Conservation (phyloP, 139 green algal species). For the Chlamydomonas schloesseri region DNA sequence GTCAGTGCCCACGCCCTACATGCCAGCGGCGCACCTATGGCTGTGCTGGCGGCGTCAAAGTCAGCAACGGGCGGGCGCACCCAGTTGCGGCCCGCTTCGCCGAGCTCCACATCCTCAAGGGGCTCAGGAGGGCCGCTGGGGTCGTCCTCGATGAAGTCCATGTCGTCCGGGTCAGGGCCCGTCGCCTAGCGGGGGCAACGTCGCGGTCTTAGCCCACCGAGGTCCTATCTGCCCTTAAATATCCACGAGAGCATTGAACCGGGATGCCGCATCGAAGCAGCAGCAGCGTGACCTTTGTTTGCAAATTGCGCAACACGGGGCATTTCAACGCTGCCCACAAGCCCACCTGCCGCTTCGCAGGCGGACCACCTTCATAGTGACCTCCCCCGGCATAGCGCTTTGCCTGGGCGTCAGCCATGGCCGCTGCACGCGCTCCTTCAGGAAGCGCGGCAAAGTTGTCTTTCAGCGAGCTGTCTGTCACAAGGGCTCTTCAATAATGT, state of each 20-base stretch:
- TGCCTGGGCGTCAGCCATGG: neutral
- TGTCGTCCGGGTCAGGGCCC: neutral
- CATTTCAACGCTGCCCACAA: no score
- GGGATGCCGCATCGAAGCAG: no score
- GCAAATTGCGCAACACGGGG: no score
- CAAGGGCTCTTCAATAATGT: no score
- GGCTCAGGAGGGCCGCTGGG: constrained; percentile 46
- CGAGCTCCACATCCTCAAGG: constrained; percentile 68
- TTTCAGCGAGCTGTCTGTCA: no score
- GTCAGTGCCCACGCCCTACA: no score
- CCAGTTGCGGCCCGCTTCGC: constrained; percentile 88
- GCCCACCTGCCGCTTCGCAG: constrained; percentile 4
- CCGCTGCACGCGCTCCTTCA: no score
- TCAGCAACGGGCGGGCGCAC: constrained; percentile 60
- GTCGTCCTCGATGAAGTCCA: constrained; percentile 37
- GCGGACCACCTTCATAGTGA: neutral
- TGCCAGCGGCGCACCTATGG: constrained; percentile 68
- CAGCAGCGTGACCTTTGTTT: no score
- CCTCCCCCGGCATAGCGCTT: neutral
- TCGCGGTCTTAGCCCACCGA: no score
- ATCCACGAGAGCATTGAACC: no score
- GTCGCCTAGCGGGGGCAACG: neutral
- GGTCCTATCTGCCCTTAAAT: no score
- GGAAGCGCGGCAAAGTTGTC: no score
- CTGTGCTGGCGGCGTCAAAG: constrained; percentile 58